These are phyloP conservation scores for Byssoonygena ceratinophila DNA, from an alignment of 2,329 filamentous ascomycete genomes.

Conservation along the genomic window DNA sequence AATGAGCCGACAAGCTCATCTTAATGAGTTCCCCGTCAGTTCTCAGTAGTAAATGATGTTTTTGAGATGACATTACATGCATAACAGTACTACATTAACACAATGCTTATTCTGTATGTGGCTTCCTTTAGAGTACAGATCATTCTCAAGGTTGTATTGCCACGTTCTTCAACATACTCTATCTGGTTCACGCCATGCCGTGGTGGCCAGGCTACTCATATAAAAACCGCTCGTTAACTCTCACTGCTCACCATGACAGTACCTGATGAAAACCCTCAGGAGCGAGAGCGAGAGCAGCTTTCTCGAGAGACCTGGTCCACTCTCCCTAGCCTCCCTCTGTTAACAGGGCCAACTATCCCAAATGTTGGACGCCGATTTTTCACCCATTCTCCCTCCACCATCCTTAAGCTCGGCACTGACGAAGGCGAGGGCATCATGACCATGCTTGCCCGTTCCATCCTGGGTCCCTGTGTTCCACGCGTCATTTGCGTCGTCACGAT, in stretches of 20 bases:
- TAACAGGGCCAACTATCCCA: constrained; percentile 14
- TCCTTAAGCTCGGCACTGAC: constrained; percentile 14
- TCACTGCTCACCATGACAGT: too few relatives aligned
- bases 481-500: constrained; percentile 9
- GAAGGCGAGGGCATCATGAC: constrained; percentile 16
- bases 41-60: too few relatives aligned
- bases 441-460: constrained; percentile 13
- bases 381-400: constrained; percentile 10
- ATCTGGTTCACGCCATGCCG: too few relatives aligned
- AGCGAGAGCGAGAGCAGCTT: constrained; percentile 13
- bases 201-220: too few relatives aligned
- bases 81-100: too few relatives aligned
- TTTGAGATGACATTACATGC: too few relatives aligned
- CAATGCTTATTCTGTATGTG: too few relatives aligned
- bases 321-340: constrained; percentile 10
- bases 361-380: constrained; percentile 13
- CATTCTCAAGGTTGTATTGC: too few relatives aligned
- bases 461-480: constrained; percentile 16
- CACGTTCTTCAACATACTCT: too few relatives aligned
- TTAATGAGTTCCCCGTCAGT: not conserved
- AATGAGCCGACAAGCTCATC: constrained; percentile 1
- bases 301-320: constrained; percentile 12
- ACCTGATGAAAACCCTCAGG: constrained; percentile 22
- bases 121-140: too few relatives aligned
- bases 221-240: too few relatives aligned